Percentiles rank a stretch among this genome's conserved stretches.
Evolutionary conservation across 768 basidiomycete species (phyloP).

Genomic region (Cystobasidium onofrii): DNA sequence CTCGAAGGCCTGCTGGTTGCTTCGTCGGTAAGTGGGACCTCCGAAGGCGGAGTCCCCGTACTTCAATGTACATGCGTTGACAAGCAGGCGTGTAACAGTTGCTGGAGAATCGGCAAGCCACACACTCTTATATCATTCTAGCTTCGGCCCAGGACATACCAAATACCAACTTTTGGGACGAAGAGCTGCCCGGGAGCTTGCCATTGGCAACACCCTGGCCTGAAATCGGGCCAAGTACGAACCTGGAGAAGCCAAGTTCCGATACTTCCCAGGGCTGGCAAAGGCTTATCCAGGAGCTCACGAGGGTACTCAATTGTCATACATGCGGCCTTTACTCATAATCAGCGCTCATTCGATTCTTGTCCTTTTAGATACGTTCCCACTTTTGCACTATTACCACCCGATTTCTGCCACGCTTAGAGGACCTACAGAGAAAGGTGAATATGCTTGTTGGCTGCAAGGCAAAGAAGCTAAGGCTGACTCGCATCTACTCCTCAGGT

Average conservation of each 20-base stretch:
- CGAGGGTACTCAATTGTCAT: neutral
- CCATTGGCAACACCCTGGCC: neutral
- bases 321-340: neutral
- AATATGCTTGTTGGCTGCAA: neutral
- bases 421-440: conserved; percentile 20
- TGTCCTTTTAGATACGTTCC: neutral
- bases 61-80: neutral
- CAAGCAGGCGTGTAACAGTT: neutral
- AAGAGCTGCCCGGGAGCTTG: neutral
- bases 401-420: conserved; percentile 16
- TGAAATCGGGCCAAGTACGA: neutral
- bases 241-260: neutral
- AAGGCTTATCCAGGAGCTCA: conserved; percentile 3
- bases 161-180: conserved; percentile 25
- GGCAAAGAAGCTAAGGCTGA: neutral
- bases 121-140: conserved; percentile 18
- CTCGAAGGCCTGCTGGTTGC: conserved; percentile 24
- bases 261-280: conserved; percentile 7
- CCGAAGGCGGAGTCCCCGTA: neutral
- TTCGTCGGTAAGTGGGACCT: conserved; percentile 6
- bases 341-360: neutral
- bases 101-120: conserved; percentile 7
- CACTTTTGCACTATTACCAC: conserved; percentile 26
- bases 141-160: conserved; percentile 19
- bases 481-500: neutral